Percentiles rank a stretch among this genome's conserved stretches.
phyloP scores from a whole-genome alignment of 176 grass and related monocot species.

The Paspalum notatum region DNA sequence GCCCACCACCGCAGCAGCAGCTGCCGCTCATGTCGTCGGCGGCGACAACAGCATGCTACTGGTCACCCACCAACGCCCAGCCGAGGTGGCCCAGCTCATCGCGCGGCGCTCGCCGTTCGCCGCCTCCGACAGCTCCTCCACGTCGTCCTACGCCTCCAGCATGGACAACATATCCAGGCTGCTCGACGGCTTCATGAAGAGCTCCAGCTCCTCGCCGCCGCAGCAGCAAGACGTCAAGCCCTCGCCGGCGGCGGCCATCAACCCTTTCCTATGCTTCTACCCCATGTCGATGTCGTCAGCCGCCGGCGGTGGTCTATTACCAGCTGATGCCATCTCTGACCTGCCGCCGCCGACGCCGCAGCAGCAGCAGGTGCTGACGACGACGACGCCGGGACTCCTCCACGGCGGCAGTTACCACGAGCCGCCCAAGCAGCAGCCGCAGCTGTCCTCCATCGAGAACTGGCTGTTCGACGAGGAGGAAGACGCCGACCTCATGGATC shows the following conservation, averaged over 20 bases:
- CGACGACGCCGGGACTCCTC: constrained; percentile 22
- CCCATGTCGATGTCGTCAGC: too few relatives aligned
- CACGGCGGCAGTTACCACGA: too few relatives aligned
- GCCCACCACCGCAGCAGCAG: too few relatives aligned
- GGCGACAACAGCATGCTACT: too few relatives aligned
- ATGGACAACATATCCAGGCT: constrained; percentile 87
- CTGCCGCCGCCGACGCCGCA: constrained; percentile 19
- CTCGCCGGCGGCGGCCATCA: neutral
- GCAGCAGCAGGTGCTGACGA: neutral
- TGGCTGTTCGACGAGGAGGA: constrained; percentile 80
- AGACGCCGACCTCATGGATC: constrained; percentile 54
- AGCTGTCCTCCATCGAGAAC: constrained; percentile 69
- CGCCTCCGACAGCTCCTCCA: constrained; percentile 12
- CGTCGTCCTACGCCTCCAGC: constrained; percentile 71
- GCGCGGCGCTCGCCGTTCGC: constrained; percentile 39
- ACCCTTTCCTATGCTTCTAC: neutral
- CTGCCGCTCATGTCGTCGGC: too few relatives aligned
- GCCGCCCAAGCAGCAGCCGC: neutral
- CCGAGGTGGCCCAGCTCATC: constrained; percentile 27
- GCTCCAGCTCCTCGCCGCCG: constrained; percentile 5
- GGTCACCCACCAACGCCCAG: neutral
- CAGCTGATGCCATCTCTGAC: neutral
- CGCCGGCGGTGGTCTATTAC: too few relatives aligned
- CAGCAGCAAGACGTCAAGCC: constrained; percentile 41
- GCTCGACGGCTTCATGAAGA: constrained; percentile 70